Conservation (phyloP, 768 basidiomycete species). For the Psilocybe subaeruginosa region DNA sequence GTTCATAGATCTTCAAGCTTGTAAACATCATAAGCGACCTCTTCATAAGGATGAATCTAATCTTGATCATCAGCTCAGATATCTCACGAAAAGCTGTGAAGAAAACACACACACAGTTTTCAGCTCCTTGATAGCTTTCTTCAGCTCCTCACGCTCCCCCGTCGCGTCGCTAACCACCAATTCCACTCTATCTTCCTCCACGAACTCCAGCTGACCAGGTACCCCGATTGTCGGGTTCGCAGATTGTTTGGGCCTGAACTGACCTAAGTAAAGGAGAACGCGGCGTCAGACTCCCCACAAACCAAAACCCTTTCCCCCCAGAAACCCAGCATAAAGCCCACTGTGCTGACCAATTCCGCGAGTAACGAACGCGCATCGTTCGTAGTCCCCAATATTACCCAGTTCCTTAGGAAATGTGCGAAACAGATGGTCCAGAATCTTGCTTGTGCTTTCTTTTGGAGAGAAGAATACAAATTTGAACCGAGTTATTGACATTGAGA, state of each 20-base stretch:
- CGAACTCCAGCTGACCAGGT: slow-evolving; percentile 44
- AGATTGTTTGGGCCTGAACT: slow-evolving; percentile 42
- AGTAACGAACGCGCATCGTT: slow-evolving; percentile 56
- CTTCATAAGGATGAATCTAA: slow-evolving; percentile 59
- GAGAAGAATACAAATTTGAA: slow-evolving; percentile 61
- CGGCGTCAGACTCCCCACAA: background rate
- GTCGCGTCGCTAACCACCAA: slow-evolving; percentile 43
- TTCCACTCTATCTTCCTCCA: slow-evolving; percentile 59
- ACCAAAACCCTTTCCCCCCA: background rate
- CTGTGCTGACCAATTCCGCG: slow-evolving; percentile 52
- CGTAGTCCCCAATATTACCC: slow-evolving; percentile 56
- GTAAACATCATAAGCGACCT: slow-evolving; percentile 61
- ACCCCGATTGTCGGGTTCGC: slow-evolving; percentile 51
- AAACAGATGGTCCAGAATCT: slow-evolving; percentile 49
- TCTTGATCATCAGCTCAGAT: background rate
- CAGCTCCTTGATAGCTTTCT: slow-evolving; percentile 43
- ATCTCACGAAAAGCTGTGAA: background rate
- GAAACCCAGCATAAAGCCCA: background rate
- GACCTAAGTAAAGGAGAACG: slow-evolving; percentile 33
- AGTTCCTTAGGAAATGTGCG: slow-evolving; percentile 42
- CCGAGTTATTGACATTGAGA: slow-evolving; percentile 28
- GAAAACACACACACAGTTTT: slow-evolving; percentile 43
- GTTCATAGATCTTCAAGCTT: slow-evolving; percentile 45
- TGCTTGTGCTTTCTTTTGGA: slow-evolving; percentile 42
- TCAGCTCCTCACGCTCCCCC: slow-evolving; percentile 37